Evolutionary conservation across 352 stramenopile species (phyloP).

Genomic region (Globisporangium yorkense): DNA sequence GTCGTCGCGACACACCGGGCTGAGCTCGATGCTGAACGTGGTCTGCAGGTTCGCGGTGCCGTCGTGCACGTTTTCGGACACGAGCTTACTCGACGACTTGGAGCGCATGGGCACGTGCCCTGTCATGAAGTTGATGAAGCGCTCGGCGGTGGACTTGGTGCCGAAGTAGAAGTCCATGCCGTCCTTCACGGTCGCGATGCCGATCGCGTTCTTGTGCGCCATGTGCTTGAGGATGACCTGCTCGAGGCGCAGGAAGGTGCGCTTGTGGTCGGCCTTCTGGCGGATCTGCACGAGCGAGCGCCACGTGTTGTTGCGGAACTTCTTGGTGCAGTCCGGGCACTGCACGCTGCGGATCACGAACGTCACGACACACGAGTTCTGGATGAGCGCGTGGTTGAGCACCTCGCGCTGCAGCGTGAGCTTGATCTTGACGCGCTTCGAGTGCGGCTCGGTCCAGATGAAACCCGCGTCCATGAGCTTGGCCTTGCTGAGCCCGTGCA

Average conservation of each 20-base stretch:
- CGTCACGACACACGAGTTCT: conserved; percentile 61
- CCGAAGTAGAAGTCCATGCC: conserved; percentile 82
- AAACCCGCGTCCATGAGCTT: conserved; percentile 77
- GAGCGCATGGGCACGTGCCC: conserved; percentile 59
- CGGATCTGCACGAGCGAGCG: conserved; percentile 67
- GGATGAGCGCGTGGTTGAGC: conserved; percentile 58
- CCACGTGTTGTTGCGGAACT: conserved; percentile 70
- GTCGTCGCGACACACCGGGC: conserved; percentile 74
- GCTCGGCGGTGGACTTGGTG: conserved; percentile 41
- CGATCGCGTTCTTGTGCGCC: conserved; percentile 54
- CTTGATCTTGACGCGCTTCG: conserved; percentile 69
- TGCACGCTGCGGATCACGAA: conserved; percentile 59
- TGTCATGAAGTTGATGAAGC: conserved; percentile 59
- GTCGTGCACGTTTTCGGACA: conserved; percentile 67
- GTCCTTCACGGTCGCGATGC: conserved; percentile 58
- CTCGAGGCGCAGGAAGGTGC: conserved; percentile 65
- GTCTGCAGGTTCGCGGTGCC: conserved; percentile 59
- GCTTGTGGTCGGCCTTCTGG: conserved; percentile 70
- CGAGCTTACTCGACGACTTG: conserved; percentile 68
- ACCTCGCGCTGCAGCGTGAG: conserved; percentile 68
- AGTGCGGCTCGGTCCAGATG: conserved; percentile 83
- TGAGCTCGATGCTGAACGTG: conserved; percentile 65
- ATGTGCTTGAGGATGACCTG: conserved; percentile 74
- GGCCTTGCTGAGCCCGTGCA: conserved; percentile 50
- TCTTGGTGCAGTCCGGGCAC: conserved; percentile 68